phyloP scores from a whole-genome alignment of 2,329 filamentous ascomycete species.

The Diplodia sapinea region DNA sequence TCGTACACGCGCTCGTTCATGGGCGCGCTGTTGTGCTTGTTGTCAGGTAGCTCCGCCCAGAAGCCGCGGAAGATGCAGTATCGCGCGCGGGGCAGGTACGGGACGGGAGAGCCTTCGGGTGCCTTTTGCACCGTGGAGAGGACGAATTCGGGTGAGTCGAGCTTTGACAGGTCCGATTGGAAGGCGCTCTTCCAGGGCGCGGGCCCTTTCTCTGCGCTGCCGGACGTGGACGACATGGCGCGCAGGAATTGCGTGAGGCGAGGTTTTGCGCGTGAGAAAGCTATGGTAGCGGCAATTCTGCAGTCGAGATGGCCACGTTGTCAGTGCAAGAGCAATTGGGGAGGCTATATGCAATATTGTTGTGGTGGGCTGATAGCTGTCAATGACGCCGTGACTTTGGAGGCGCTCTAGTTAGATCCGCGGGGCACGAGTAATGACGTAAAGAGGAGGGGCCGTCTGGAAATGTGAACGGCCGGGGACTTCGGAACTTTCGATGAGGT shows the following conservation, averaged over 20 bases:
- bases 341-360: not conserved
- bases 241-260: slow-evolving; percentile 51
- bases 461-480: not conserved
- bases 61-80: slow-evolving; percentile 87
- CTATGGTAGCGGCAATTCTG: slow-evolving; percentile 45
- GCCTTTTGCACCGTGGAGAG: slow-evolving; percentile 57
- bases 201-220: slow-evolving; percentile 41
- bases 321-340: not conserved
- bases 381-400: slow-evolving; percentile 19
- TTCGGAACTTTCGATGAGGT: not conserved
- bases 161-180: slow-evolving; percentile 55
- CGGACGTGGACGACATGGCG: slow-evolving; percentile 54
- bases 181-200: slow-evolving; percentile 62
- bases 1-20: slow-evolving; percentile 74
- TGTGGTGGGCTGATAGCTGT: slow-evolving; percentile 22
- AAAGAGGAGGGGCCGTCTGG: not conserved
- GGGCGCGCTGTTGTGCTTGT: slow-evolving; percentile 74
- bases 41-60: slow-evolving; percentile 74
- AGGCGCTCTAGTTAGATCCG: not conserved
- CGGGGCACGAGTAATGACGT: slow-evolving; percentile 16
- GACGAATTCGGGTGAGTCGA: slow-evolving; percentile 58
- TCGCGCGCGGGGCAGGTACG: slow-evolving; percentile 64
- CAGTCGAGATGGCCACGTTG: not conserved
- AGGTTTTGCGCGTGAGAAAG: slow-evolving; percentile 42
- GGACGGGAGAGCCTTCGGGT: slow-evolving; percentile 48